Evolutionary conservation across 768 basidiomycete genomes (phyloP), one percentile per base, ranked within the genome.

Genomic region (Tubosaeta brunneosetosa): DNA sequence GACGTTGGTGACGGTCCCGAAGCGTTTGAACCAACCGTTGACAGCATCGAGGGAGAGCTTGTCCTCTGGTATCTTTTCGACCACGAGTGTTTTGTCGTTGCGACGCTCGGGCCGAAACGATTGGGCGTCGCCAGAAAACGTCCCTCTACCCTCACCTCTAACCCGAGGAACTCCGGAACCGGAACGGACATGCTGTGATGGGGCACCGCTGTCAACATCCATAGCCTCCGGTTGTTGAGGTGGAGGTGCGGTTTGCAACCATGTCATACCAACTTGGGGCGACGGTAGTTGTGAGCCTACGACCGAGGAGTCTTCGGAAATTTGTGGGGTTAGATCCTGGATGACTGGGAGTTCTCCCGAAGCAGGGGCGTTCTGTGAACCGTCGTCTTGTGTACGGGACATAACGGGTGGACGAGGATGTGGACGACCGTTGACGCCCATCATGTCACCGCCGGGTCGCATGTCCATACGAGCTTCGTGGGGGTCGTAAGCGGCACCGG

Each of bases 61-160:
- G 55, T 91, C 86, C 46, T 85, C 80, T 0, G 94, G 94, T 51
- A 97, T 94, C 73, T 94, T 94, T 70, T 97, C 92, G 33, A 98
- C 87, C 13, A 97, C 91, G 19, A 98, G 77, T 0, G 89, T 92
- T 71, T 85, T 88, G 68, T 85, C 84, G 54, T 79, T 81, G 52
- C 84, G 76, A 56, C 80, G 79, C 56, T 84, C 83, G 26, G 82
- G 82, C 10, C 81, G 81, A 73, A 86, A 86, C 51, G 74, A 81
- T 53, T 82, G 81, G 7, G 77, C 81, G 29, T 86, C 86, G 6
- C 80, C 83, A 44, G 76, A 71, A 60, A 87, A 88, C n/a, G 75
- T 77, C 27, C 85, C 83, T 27, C 72, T 71, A 4, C 79, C 77
- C 6, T 73, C 73, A 1, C 79, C 77, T 44, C 77, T 69, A 46